A percentile compares a stretch with the other conserved stretches of the same genome.
Conservation (phyloP, 2,329 filamentous ascomycete species). For the Paradendryphiella salina region DNA sequence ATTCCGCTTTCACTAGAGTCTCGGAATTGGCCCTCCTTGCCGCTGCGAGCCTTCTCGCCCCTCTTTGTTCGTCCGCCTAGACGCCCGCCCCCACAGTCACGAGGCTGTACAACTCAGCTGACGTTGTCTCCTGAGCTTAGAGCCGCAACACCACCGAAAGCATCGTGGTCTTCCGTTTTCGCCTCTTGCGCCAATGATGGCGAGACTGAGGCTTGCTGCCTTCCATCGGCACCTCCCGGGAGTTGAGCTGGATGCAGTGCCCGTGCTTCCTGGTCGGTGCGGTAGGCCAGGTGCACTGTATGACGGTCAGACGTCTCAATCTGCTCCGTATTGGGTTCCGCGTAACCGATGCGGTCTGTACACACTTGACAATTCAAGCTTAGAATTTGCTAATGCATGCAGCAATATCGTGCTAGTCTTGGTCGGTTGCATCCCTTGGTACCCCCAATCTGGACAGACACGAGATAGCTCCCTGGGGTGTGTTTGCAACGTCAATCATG, state of each 20-base stretch:
- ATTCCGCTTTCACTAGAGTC: constrained; percentile 18
- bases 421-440: neutral
- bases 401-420: neutral
- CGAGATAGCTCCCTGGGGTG: neutral
- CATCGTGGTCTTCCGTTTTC: constrained; percentile 41
- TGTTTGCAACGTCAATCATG: neutral
- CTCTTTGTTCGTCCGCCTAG: constrained; percentile 19
- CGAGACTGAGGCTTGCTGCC: constrained; percentile 17
- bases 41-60: constrained; percentile 26
- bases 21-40: constrained; percentile 21
- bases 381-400: neutral
- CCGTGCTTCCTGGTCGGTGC: constrained; percentile 11
- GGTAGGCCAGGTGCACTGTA: neutral
- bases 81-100: constrained; percentile 26
- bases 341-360: neutral
- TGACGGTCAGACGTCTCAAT: neutral
- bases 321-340: neutral
- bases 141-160: constrained; percentile 33
- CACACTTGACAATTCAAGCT: constrained; percentile 1
- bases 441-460: neutral
- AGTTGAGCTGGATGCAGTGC: constrained; percentile 6
- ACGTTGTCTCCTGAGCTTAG: constrained; percentile 29
- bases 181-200: constrained; percentile 20
- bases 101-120: constrained; percentile 28
- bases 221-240: constrained; percentile 8